These are phyloP conservation scores for Ceratobasidium sp. DNA, from an alignment of 1,284 basidiomycete species.

Conservation along the genomic window DNA sequence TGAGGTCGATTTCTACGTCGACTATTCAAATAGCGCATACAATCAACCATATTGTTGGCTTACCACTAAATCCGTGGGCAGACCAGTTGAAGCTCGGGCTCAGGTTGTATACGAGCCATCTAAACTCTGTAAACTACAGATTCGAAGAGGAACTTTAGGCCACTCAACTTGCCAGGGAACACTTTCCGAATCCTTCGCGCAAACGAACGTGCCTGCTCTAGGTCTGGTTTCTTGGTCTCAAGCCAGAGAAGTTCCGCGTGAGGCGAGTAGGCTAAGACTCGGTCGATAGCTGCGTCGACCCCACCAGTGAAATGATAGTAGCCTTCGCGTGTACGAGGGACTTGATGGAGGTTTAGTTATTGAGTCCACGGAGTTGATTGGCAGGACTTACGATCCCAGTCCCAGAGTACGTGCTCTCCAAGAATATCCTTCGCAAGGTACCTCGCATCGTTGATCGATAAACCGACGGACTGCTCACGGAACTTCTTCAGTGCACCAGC, in stretches of 20 bases:
- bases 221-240: conserved; percentile 88
- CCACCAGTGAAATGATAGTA: conserved; percentile 93
- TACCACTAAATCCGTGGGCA: conserved; percentile 82
- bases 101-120: conserved; percentile 91
- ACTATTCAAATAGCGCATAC: background rate
- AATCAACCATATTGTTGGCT: conserved; percentile 42
- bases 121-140: conserved; percentile 30
- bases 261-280: conserved; percentile 82
- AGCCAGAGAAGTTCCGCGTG: conserved; percentile 90
- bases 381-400: conserved; percentile 80
- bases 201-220: conserved; percentile 84
- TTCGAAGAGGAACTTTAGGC: background rate
- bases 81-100: conserved; percentile 96
- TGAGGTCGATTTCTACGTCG: conserved; percentile 70
- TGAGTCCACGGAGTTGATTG: background rate
- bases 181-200: conserved; percentile 79
- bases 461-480: conserved; percentile 70
- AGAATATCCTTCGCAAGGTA: conserved; percentile 79
- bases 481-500: conserved; percentile 71
- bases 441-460: conserved; percentile 81
- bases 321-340: conserved; percentile 90
- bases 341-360: conserved; percentile 58
- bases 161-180: conserved; percentile 73
- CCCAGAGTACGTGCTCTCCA: conserved; percentile 81
- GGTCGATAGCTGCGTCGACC: conserved; percentile 84